Evolutionary conservation across 2,329 filamentous ascomycete species (phyloP).

Genomic region (Basipetospora chlamydospora): DNA sequence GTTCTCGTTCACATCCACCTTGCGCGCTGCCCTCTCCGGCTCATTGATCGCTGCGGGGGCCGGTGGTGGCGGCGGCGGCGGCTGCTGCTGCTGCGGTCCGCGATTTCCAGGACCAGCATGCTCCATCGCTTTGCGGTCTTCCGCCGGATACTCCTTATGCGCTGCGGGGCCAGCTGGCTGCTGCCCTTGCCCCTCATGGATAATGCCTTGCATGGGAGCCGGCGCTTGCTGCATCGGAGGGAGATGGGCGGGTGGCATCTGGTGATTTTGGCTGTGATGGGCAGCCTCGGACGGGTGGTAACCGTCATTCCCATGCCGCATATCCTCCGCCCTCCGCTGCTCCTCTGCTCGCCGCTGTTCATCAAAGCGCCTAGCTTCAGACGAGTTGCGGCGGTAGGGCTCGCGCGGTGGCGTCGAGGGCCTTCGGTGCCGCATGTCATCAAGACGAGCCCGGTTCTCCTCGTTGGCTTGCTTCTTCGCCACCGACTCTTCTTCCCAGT

Average conservation of each 20-base stretch:
- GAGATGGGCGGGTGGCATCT: conserved; percentile 37
- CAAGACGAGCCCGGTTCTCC: conserved; percentile 71
- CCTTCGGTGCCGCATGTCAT: conserved; percentile 69
- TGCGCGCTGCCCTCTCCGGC: conserved; percentile 68
- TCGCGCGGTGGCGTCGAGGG: conserved; percentile 60
- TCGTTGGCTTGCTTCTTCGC: conserved; percentile 81
- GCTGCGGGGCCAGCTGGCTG: conserved; percentile 24
- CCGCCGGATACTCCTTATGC: conserved; percentile 36
- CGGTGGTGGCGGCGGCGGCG: conserved; percentile 1
- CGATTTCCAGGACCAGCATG: conserved; percentile 12
- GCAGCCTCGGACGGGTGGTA: conserved; percentile 81
- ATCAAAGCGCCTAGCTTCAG: conserved; percentile 52
- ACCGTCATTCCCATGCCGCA: conserved; percentile 51
- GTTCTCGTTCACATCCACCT: conserved; percentile 95
- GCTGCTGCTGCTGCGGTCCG: no score
- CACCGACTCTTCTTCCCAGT: conserved; percentile 77
- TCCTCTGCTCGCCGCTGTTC: conserved; percentile 47
- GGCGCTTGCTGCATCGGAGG: conserved; percentile 50
- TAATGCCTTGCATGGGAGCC: conserved; percentile 36
- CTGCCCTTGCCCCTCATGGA: conserved; percentile 30
- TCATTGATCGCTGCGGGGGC: conserved; percentile 34
- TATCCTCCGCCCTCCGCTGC: conserved; percentile 16
- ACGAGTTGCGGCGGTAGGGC: conserved; percentile 62
- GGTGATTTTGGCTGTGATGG: conserved; percentile 63
- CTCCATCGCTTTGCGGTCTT: conserved; percentile 42